Percentiles rank a stretch among this genome's conserved stretches.
phyloP scores from a whole-genome alignment of 495 filamentous ascomycete genomes.

The Chaetomium cochliodes region DNA sequence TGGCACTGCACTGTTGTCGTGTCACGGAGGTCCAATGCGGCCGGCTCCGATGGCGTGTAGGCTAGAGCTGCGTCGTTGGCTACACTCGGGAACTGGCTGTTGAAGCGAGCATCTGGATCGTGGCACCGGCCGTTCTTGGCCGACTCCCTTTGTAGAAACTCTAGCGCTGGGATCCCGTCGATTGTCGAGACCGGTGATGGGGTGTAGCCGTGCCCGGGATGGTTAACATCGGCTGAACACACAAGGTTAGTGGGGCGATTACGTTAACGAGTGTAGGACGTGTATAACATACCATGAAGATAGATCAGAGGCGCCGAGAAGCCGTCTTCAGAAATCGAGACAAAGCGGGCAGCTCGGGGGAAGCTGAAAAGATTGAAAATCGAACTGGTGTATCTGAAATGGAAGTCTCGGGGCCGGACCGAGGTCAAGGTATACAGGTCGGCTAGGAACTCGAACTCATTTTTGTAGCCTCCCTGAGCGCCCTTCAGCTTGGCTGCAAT shows the following conservation, averaged over 20 bases:
- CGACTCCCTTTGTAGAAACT: slow-evolving; percentile 20
- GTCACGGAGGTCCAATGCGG: slow-evolving; percentile 13
- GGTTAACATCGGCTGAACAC: slow-evolving; percentile 21
- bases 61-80: slow-evolving; percentile 2
- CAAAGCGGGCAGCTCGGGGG: slow-evolving; percentile 14
- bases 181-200: slow-evolving; percentile 29
- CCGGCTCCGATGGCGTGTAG: neutral
- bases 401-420: slow-evolving; percentile 20
- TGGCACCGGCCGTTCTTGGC: slow-evolving; percentile 17
- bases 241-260: slow-evolving; percentile 2
- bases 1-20: slow-evolving; percentile 20
- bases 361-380: slow-evolving; percentile 27
- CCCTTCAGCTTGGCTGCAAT: slow-evolving; percentile 31
- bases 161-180: slow-evolving; percentile 20
- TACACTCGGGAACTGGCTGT: slow-evolving; percentile 22
- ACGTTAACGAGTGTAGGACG: too few relatives aligned
- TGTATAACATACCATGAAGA: slow-evolving; percentile 15
- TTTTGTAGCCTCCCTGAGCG: slow-evolving; percentile 36
- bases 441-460: slow-evolving; percentile 52
- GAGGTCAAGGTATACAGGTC: slow-evolving; percentile 28
- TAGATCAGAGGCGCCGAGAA: slow-evolving; percentile 20
- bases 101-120: slow-evolving; percentile 40
- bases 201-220: slow-evolving; percentile 17
- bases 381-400: slow-evolving; percentile 15
- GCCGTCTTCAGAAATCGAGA: slow-evolving; percentile 27